Evolutionary conservation across 805 yeast species (phyloP).

Genomic region (Candida nonsorbophila): DNA sequence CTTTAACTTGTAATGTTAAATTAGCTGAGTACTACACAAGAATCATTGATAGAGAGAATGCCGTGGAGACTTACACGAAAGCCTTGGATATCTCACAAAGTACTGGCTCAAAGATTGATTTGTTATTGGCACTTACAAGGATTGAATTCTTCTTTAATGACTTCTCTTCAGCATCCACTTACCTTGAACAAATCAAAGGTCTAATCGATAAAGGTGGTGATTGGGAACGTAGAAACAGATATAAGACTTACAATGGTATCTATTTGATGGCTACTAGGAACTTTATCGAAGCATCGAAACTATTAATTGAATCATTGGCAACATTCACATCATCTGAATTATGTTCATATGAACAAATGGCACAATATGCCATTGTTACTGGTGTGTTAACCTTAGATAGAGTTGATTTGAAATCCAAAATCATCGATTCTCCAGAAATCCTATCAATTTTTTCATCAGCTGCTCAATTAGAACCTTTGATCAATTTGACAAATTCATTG

Average conservation of each 20-base stretch:
- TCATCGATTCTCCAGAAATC: conserved; percentile 92
- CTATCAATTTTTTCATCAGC: conserved; percentile 72
- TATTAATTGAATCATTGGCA: conserved; percentile 85
- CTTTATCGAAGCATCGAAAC: conserved; percentile 77
- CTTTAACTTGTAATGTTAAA: conserved; percentile 67
- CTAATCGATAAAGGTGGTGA: conserved; percentile 96
- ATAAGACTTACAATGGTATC: conserved; percentile 86
- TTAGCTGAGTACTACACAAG: conserved; percentile 85
- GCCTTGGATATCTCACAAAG: conserved; percentile 78
- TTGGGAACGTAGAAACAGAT: conserved; percentile 97
- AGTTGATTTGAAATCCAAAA: conserved; percentile 73
- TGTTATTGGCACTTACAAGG: conserved; percentile 74
- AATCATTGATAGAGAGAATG: conserved; percentile 76
- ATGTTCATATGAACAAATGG: conserved; percentile 84
- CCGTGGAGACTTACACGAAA: conserved; percentile 59
- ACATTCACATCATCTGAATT: conserved; percentile 93
- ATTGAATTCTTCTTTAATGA: conserved; percentile 89
- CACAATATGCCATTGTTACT: conserved; percentile 80
- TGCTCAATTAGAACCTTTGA: conserved; percentile 70
- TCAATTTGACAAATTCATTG: conserved; percentile 76
- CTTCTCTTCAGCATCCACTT: conserved; percentile 59
- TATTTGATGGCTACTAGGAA: conserved; percentile 80
- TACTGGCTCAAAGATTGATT: conserved; percentile 87
- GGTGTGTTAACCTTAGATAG: conserved; percentile 82
- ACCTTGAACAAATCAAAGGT: conserved; percentile 64